These are phyloP conservation scores for Yamagishiella unicocca DNA, from an alignment of 139 green algal species.

Conservation along the genomic window DNA sequence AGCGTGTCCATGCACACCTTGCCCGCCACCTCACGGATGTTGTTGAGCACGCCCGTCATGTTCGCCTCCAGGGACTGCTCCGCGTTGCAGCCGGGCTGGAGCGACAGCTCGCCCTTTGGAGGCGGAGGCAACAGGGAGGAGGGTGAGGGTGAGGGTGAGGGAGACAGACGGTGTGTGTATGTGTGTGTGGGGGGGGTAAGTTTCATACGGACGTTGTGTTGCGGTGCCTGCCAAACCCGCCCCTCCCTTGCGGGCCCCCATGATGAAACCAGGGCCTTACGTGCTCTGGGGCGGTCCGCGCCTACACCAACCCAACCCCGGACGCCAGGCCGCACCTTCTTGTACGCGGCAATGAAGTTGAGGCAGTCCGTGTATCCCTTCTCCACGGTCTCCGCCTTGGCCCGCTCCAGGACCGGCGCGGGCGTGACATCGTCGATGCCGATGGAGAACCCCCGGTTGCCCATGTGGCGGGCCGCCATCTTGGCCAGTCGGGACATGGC, in stretches of 20 bases:
- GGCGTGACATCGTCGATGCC: constrained; percentile 98
- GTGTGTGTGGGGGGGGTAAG: too few relatives aligned
- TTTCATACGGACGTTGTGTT: too few relatives aligned
- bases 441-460: constrained; percentile 92
- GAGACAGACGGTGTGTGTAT: too few relatives aligned
- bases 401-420: constrained; percentile 60
- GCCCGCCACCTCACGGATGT: constrained; percentile 91
- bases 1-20: constrained; percentile 94
- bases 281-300: too few relatives aligned
- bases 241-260: too few relatives aligned
- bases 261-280: too few relatives aligned
- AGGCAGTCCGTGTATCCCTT: constrained; percentile 81
- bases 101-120: constrained; percentile 76
- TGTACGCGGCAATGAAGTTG: constrained; percentile 79
- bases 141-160: neutral
- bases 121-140: neutral
- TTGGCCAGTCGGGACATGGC: constrained; percentile 95
- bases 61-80: constrained; percentile 90
- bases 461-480: constrained; percentile 92
- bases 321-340: too few relatives aligned
- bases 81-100: constrained; percentile 90
- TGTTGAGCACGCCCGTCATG: constrained; percentile 91
- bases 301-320: too few relatives aligned
- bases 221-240: too few relatives aligned
- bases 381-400: constrained; percentile 73